Conservation (phyloP, 2,329 filamentous ascomycete species). For the Bipolaris zeicola region DNA sequence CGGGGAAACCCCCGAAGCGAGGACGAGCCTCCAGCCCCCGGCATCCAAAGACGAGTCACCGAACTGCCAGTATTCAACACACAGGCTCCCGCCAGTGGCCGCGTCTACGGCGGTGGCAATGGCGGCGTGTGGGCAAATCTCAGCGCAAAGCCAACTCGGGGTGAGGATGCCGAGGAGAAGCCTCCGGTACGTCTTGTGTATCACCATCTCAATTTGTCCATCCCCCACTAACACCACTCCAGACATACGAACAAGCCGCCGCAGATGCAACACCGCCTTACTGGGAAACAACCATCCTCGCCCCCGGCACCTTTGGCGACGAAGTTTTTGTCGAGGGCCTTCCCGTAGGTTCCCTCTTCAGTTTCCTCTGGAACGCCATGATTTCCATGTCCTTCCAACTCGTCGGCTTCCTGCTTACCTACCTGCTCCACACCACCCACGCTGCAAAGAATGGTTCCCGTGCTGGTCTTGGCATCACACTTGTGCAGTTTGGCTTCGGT, state of each 20-base stretch:
- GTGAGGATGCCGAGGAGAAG: slow-evolving; percentile 83
- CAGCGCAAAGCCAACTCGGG: slow-evolving; percentile 83
- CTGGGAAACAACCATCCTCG: slow-evolving; percentile 98
- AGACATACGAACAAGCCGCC: slow-evolving; percentile 98
- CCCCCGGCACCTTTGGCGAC: slow-evolving; percentile 86
- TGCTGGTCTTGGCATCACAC: slow-evolving; percentile 89
- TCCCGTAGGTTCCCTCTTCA: slow-evolving; percentile 86
- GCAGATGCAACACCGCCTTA: slow-evolving; percentile 96
- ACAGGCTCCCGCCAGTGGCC: slow-evolving; percentile 48
- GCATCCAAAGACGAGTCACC: slow-evolving; percentile 57
- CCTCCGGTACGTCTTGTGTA: slow-evolving; percentile 75
- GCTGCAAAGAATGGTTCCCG: slow-evolving; percentile 97
- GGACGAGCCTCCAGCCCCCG: slow-evolving; percentile 37
- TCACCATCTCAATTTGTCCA: neutral
- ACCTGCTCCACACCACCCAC: slow-evolving; percentile 96
- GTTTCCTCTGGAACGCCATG: slow-evolving; percentile 87
- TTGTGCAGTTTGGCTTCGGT: slow-evolving; percentile 96
- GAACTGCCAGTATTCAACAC: slow-evolving; percentile 59
- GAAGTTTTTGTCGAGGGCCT: slow-evolving; percentile 98
- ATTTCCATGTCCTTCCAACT: slow-evolving; percentile 98
- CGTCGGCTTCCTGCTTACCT: slow-evolving; percentile 96
- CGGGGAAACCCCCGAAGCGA: slow-evolving; percentile 60
- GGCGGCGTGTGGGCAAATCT: slow-evolving; percentile 98
- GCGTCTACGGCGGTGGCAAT: slow-evolving; percentile 74
- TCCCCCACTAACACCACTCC: slow-evolving; percentile 43